Evolutionary conservation across 2,329 filamentous ascomycete genomes (phyloP).

Genomic region (Calonectria pseudoturangicola): DNA sequence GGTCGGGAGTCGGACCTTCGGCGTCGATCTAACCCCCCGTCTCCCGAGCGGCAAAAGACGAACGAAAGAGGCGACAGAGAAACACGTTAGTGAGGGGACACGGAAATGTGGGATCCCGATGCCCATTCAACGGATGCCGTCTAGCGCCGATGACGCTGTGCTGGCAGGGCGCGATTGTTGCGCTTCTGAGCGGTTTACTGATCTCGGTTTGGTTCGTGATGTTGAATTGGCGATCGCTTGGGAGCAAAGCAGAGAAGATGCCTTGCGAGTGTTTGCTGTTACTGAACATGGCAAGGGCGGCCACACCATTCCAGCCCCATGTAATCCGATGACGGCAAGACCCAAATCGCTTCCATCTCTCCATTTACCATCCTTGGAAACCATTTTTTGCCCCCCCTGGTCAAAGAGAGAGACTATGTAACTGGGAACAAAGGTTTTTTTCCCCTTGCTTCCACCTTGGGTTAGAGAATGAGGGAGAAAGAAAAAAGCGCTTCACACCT

Average conservation of each 20-base stretch:
- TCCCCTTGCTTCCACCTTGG: neutral
- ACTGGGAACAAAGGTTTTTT: slow-evolving; percentile 5
- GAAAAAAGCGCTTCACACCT: neutral
- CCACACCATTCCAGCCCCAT: slow-evolving; percentile 36
- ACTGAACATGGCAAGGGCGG: slow-evolving; percentile 34
- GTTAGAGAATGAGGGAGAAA: neutral
- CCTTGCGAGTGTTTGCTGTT: slow-evolving; percentile 24
- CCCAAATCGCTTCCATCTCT: slow-evolving; percentile 39
- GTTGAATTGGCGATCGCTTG: slow-evolving; percentile 2
- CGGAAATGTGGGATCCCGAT: slow-evolving; percentile 29
- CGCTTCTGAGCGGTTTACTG: neutral
- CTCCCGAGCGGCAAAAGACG: slow-evolving; percentile 24
- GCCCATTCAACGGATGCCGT: slow-evolving; percentile 12
- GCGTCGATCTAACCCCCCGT: slow-evolving; percentile 37
- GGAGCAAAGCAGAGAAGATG: neutral
- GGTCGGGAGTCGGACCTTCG: slow-evolving; percentile 32
- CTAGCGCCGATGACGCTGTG: slow-evolving; percentile 13
- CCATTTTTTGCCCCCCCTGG: neutral
- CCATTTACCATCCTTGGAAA: slow-evolving; percentile 26
- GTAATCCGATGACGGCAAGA: slow-evolving; percentile 49
- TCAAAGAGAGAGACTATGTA: neutral
- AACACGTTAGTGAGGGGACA: slow-evolving; percentile 14
- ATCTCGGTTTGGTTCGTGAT: neutral
- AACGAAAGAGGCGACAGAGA: slow-evolving; percentile 31
- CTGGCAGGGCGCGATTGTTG: slow-evolving; percentile 7